Conservation (phyloP, 2,329 filamentous ascomycete genomes). For the Diaporthe citriasiana region DNA sequence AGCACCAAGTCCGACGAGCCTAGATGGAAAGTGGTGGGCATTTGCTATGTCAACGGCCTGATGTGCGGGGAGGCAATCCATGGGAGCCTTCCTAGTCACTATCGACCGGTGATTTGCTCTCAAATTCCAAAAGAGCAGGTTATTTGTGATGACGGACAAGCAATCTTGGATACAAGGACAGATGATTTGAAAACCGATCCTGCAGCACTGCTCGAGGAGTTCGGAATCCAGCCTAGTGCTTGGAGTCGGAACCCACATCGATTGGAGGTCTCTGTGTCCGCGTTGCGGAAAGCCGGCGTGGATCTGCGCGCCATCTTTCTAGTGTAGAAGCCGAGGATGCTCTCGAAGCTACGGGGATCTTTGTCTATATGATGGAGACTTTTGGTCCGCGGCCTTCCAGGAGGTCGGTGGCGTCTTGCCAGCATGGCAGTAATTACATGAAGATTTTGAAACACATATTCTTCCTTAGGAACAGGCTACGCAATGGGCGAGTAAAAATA, state of each 20-base stretch:
- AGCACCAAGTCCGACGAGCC: neutral
- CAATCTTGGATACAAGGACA: neutral
- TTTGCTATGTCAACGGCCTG: neutral
- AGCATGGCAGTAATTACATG: too few species aligned
- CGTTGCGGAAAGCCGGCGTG: neutral
- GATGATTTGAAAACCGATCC: neutral
- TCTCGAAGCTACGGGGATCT: neutral
- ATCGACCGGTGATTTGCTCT: accelerated
- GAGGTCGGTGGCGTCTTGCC: too few species aligned
- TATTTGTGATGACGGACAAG: neutral
- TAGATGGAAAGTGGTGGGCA: slow-evolving; percentile 4
- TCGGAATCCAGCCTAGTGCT: slow-evolving; percentile 3
- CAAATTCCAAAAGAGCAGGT: neutral
- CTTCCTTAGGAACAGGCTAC: too few species aligned
- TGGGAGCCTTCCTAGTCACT: neutral
- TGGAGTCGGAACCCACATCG: neutral
- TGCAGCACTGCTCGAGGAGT: neutral
- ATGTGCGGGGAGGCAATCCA: slow-evolving; percentile 6
- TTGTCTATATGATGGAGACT: too few species aligned
- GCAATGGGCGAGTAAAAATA: too few species aligned
- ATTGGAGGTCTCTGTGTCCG: neutral
- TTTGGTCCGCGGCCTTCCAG: too few species aligned
- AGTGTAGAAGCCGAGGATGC: neutral
- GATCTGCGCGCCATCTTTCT: neutral
- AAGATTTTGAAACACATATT: too few species aligned